Evolutionary conservation across 768 basidiomycete genomes (phyloP).

Genomic region (Tricholoma furcatifolium): DNA sequence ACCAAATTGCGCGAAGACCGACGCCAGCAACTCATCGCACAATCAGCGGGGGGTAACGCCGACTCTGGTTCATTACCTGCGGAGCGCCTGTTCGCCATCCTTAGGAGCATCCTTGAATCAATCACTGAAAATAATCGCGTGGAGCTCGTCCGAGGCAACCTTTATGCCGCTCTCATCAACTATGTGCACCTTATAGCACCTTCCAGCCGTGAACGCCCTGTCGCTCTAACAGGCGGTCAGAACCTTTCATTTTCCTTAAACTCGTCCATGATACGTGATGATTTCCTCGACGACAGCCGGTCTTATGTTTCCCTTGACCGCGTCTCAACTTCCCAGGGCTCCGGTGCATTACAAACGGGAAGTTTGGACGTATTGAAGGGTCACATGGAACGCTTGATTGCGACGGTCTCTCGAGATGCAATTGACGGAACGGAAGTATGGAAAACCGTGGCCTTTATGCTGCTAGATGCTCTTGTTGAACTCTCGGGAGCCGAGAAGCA

Average conservation of each 20-base stretch:
- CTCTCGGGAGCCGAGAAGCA: constrained; percentile 72
- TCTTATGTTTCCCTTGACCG: constrained; percentile 29
- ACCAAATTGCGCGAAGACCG: constrained; percentile 88
- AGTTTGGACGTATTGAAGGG: constrained; percentile 67
- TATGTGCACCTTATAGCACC: constrained; percentile 76
- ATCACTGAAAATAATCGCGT: constrained; percentile 74
- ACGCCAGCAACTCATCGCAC: constrained; percentile 64
- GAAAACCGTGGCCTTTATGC: constrained; percentile 93
- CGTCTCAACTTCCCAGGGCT: constrained; percentile 12
- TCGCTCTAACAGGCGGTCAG: background rate
- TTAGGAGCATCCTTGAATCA: constrained; percentile 73
- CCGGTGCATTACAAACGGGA: constrained; percentile 50
- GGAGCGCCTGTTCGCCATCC: constrained; percentile 73
- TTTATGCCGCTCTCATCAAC: constrained; percentile 91
- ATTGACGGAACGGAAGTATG: constrained; percentile 95
- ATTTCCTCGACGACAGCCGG: constrained; percentile 37
- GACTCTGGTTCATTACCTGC: constrained; percentile 72
- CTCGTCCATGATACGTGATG: constrained; percentile 41
- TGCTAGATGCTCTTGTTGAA: constrained; percentile 78
- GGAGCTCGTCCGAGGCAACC: constrained; percentile 88
- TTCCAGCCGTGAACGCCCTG: constrained; percentile 17
- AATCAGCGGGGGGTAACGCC: constrained; percentile 60
- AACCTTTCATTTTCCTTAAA: constrained; percentile 28
- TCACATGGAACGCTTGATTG: constrained; percentile 69
- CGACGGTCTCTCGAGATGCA: constrained; percentile 82